Percentiles rank a stretch among this genome's conserved stretches.
These are phyloP conservation scores for Cucurbita moschata DNA, from an alignment of 306 rosid genomes.

Conservation along the genomic window DNA sequence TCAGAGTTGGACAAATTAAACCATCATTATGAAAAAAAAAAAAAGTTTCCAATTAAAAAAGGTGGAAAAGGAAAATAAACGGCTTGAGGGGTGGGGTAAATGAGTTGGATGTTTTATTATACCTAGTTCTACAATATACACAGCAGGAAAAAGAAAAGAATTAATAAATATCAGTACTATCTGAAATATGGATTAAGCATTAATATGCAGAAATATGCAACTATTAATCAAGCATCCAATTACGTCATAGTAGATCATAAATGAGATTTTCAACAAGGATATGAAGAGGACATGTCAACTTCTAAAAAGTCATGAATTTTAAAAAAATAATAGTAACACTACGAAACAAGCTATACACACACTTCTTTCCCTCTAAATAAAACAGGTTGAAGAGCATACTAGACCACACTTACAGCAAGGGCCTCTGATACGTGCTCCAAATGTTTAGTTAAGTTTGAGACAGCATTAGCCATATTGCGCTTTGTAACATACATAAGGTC, in stretches of 20 bases:
- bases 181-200: neutral
- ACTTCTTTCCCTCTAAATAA: neutral
- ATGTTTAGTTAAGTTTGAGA: constrained; percentile 64
- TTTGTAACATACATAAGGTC: constrained; percentile 95
- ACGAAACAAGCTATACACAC: neutral
- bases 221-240: neutral
- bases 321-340: neutral
- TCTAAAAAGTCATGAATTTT: neutral
- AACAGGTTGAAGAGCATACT: neutral
- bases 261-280: neutral
- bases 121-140: neutral
- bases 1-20: too few species aligned
- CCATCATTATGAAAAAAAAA: neutral
- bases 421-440: constrained; percentile 72
- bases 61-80: neutral
- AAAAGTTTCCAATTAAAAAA: neutral
- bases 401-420: constrained; percentile 54
- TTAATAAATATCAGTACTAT: neutral
- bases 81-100: neutral
- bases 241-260: neutral
- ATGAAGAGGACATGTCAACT: neutral
- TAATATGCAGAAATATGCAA: neutral
- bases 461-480: constrained; percentile 74
- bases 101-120: neutral
- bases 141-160: neutral